Base-by-base conservation (phyloP, 192 early-diverging fungal genomes). In the Phlyctochytrium planicorne region DNA sequence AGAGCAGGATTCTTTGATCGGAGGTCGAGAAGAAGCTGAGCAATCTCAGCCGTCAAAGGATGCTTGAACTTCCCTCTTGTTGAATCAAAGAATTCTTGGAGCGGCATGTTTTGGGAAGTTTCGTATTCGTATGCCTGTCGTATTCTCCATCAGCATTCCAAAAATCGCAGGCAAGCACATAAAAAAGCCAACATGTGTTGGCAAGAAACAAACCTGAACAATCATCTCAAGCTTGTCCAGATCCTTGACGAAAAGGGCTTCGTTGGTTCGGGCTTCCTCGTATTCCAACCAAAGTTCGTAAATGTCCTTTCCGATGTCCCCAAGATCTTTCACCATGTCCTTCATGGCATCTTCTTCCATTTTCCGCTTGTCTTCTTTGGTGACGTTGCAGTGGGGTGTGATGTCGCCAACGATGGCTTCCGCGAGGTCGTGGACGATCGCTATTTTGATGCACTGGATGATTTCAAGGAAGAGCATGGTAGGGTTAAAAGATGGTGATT, bases 211-310 rank as follows among this genome's bases (percentile, higher is more conserved):
- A 31, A 66, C 92, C 76, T 93, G 91, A 57, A 91, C 78, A 62
- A 92, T 89, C 91, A 95, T 91, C 73, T 95, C 93, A 79, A 93
- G 94, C 71, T 95, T 95, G 77, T 95, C 93, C 66, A 95, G 71
- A 68, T 95, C 91, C 47, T 93, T 91, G 30, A 95, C 93, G 30
- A 95, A 66, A 6, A 80, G 68, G 0, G 93, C 91, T 64, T 94
- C 93, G 1, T 70, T 68, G 1, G 91, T 91, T 20, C 56, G 52
- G 4, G 78, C 81, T 6, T 89, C 82, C 71, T 95, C 93, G 64
- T 93, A 95, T 47, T 47, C 10, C 20, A 47, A 47, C 40, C 40
- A 47, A 6, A 47, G 40, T 47, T 47, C 40, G 10, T 14, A 47
- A 6, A 47, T 47, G 10, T 47, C 40, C 40, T 47, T 47, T 20